phyloP scores from a whole-genome alignment of 495 filamentous ascomycete genomes.

The Annulohypoxylon maeteangense region DNA sequence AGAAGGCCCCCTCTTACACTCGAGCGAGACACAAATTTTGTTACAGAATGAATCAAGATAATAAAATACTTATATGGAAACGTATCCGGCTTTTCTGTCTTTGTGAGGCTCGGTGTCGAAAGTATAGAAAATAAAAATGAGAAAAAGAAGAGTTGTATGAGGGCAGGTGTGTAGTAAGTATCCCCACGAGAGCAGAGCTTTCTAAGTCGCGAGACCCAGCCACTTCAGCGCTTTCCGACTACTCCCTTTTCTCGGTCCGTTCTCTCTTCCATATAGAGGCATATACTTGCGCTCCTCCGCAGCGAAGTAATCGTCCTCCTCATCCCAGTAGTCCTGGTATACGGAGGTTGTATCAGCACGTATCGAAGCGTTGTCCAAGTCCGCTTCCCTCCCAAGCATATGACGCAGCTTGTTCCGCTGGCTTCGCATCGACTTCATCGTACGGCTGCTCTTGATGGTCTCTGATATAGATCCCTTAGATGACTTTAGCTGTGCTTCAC shows the following conservation, averaged over 20 bases:
- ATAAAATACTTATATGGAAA: not conserved
- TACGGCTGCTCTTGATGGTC: conserved; percentile 24
- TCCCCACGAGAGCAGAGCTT: not conserved
- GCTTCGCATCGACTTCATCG: conserved; percentile 34
- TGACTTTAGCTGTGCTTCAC: conserved; percentile 18
- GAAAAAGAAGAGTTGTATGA: not conserved
- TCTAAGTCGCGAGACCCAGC: conserved; percentile 45
- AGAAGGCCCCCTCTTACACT: not conserved
- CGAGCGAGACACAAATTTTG: not conserved
- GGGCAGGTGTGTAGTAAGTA: too few species aligned
- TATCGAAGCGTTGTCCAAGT: not conserved
- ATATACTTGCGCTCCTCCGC: conserved; percentile 51
- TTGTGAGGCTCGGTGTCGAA: not conserved
- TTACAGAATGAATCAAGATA: not conserved
- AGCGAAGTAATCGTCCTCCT: conserved; percentile 39
- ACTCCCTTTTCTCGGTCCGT: conserved; percentile 39
- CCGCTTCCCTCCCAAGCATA: conserved; percentile 28
- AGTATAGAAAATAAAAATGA: not conserved
- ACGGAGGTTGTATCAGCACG: conserved; percentile 6
- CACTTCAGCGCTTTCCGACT: conserved; percentile 52
- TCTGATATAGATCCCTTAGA: conserved; percentile 22
- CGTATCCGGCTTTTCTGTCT: not conserved
- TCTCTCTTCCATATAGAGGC: conserved; percentile 44
- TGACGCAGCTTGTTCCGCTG: conserved; percentile 31
- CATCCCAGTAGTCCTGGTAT: conserved; percentile 38